Conservation (phyloP, 371 early-diverging fungal species). For the Actinomucor elegans region DNA sequence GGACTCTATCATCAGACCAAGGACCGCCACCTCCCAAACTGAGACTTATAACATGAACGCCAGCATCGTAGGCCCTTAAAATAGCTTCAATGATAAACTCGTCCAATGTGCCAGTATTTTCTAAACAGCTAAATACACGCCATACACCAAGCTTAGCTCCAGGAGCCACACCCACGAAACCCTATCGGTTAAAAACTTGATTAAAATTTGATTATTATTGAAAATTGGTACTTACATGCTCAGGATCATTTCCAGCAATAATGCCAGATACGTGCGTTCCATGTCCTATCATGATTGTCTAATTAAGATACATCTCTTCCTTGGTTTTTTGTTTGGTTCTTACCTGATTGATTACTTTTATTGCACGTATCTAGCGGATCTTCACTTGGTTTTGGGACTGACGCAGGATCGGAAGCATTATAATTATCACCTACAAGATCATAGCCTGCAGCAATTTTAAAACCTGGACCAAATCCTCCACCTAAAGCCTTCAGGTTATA, state of each 20-base stretch:
- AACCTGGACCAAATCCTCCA: conserved; percentile 65
- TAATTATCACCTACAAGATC: conserved; percentile 59
- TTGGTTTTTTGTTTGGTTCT: background rate
- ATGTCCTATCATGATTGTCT: conserved; percentile 36
- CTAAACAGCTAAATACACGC: conserved; percentile 63
- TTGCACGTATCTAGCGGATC: conserved; percentile 27
- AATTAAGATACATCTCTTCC: background rate
- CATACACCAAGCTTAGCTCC: conserved; percentile 56
- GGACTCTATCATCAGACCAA: conserved; percentile 38
- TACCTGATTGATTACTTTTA: background rate
- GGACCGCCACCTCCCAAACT: conserved; percentile 54
- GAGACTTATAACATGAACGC: conserved; percentile 63
- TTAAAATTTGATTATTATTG: background rate
- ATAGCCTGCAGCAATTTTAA: conserved; percentile 60
- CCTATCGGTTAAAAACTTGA: conserved; percentile 11
- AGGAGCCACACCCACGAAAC: conserved; percentile 67
- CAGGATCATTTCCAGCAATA: conserved; percentile 54
- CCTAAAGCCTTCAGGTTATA: conserved; percentile 72
- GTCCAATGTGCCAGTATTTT: conserved; percentile 29
- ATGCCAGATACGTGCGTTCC: conserved; percentile 72
- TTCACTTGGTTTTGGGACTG: conserved; percentile 2
- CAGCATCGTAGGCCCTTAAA: conserved; percentile 52
- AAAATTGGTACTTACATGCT: conserved; percentile 21
- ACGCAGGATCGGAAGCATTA: conserved; percentile 15
- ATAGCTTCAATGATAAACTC: conserved; percentile 65